Evolutionary conservation across 2,329 filamentous ascomycete genomes (phyloP), one percentile per base, ranked within the genome.

Genomic region (Onygena corvina): DNA sequence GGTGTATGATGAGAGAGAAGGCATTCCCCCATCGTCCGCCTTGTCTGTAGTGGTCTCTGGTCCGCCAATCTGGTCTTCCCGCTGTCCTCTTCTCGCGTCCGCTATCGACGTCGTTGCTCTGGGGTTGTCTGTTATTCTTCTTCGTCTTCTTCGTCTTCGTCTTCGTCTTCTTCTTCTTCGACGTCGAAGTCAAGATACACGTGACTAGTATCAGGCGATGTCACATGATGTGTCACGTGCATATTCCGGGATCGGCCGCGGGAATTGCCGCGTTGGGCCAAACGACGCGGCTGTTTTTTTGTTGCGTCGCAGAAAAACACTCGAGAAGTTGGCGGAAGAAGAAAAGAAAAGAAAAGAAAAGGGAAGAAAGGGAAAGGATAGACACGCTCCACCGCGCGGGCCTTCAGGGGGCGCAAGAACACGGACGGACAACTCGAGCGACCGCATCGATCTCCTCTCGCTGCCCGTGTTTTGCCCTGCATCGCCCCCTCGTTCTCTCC

Each of bases 1-100:
- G 63, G 86, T 90, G 69, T 92, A 89, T 61, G 75, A 73, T 62
- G 79, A 75, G 67, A 73, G 62, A 65, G 72, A 71, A 70, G 72
- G 75, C 76, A 79, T 80, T 65, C 71, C 73, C 31, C 66, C 66
- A 68, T 68, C 64, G 62, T 62, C 63, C 11, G n/a, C 11, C 31
- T 18, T 9, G 30, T n/a, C n/a, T n/a, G n/a, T n/a, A n/a, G n/a
- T n/a, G n/a, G n/a, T n/a, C n/a, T n/a, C n/a, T n/a, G n/a, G n/a
- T n/a, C n/a, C n/a, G n/a, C n/a, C n/a, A n/a, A n/a, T n/a, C 42
- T 14, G 42, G 4, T 29, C 7, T 6, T 30, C n/a, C n/a, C 16
- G 7, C 9, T 12, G 4, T 42, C 11, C 4, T 14, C 12, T 14
- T n/a, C 16, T 42, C 0, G n/a, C 18, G 21, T 20, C 16, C 11